phyloP scores from a whole-genome alignment of 2,329 filamentous ascomycete genomes.

The Botrytis fragariae region DNA sequence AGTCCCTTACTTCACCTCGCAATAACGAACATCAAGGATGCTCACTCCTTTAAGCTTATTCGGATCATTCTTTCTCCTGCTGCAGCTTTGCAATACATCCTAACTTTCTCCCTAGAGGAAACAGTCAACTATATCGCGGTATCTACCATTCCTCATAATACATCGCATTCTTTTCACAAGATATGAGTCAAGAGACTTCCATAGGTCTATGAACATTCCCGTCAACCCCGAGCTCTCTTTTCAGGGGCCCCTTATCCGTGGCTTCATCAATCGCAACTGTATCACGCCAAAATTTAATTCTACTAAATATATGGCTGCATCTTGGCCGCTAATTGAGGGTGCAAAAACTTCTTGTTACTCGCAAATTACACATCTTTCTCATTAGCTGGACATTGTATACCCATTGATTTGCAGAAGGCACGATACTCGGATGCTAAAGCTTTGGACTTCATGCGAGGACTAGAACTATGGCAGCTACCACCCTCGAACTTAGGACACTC shows the following conservation, averaged over 20 bases:
- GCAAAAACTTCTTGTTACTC: neutral
- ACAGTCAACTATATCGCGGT: no score
- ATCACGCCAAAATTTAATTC: neutral
- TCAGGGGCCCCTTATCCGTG: neutral
- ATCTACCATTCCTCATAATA: neutral
- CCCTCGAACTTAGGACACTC: neutral
- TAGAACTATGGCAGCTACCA: neutral
- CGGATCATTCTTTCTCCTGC: neutral
- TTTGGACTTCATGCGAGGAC: neutral
- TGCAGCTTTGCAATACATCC: neutral
- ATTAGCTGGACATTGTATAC: neutral
- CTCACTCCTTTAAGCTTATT: neutral
- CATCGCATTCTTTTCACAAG: neutral
- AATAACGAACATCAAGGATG: neutral
- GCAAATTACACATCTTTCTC: neutral
- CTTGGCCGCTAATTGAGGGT: neutral
- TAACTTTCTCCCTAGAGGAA: no score
- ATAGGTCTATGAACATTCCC: no score
- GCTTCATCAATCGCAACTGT: neutral
- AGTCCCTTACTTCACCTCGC: neutral
- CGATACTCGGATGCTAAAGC: neutral
- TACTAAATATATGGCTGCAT: neutral
- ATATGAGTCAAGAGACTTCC: neutral
- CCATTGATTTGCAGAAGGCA: neutral
- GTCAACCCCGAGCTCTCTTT: no score